Percentiles rank a stretch among this genome's conserved stretches.
Conservation (phyloP, 805 yeast genomes). For the Wickerhamomyces bisporus region DNA sequence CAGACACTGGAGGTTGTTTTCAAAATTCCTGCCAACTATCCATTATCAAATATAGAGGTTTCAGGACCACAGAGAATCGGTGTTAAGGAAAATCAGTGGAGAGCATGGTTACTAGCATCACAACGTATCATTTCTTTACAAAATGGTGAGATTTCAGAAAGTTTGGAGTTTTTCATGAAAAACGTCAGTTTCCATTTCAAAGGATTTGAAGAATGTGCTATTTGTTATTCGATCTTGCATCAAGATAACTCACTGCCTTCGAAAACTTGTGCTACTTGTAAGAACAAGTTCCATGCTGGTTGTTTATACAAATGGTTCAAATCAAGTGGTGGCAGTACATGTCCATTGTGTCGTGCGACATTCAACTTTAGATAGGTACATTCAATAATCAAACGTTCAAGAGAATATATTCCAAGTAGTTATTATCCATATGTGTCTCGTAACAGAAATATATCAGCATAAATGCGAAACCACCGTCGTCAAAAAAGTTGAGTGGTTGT, state of each 20-base stretch:
- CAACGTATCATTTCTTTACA: constrained; percentile 75
- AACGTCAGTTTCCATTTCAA: constrained; percentile 83
- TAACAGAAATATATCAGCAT: background rate
- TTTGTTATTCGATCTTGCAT: constrained; percentile 88
- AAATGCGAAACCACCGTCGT: no score
- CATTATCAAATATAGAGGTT: constrained; percentile 69
- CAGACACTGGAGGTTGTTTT: constrained; percentile 78
- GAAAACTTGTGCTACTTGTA: constrained; percentile 84
- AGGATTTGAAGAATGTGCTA: constrained; percentile 95
- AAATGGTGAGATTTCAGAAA: constrained; percentile 54
- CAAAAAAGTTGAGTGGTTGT: no score
- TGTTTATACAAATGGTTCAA: constrained; percentile 97
- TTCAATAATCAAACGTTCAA: background rate
- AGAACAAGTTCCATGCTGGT: constrained; percentile 91
- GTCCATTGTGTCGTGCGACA: constrained; percentile 86
- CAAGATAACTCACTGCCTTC: constrained; percentile 85
- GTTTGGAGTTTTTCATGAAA: constrained; percentile 38
- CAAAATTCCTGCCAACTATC: constrained; percentile 68
- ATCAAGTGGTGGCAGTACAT: constrained; percentile 85
- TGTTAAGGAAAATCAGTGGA: constrained; percentile 88
- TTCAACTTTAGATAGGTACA: constrained; percentile 44
- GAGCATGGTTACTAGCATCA: constrained; percentile 90
- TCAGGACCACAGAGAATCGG: constrained; percentile 80
- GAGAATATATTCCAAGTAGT: no score
- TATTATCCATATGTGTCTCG: no score